Evolutionary conservation across 352 stramenopile genomes (phyloP), one percentile per base, ranked within the genome.

Genomic region (Globisporangium polare): DNA sequence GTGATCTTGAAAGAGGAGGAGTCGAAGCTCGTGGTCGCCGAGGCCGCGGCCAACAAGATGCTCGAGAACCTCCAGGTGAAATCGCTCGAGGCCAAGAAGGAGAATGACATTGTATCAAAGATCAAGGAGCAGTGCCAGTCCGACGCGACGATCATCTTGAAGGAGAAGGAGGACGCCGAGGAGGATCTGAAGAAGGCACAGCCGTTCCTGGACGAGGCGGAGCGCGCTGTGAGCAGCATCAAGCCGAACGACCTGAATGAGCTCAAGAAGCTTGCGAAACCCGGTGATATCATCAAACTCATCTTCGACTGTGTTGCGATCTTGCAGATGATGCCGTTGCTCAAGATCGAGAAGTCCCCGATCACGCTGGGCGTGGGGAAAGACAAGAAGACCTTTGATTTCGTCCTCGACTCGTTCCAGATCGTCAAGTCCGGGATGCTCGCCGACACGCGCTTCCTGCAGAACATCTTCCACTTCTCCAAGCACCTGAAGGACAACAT

Each of bases 271-370:
- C 71, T 97, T 13, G 77, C 83, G 7, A 97, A 96, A 62, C 90
- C 91, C 0, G 83, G 83, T 0, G 88, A 97, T 54, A 93, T 97
- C 47, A 97, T 98, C 73, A 96, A 96, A 46, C 71, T 97, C 5
- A 96, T 97, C 51, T 97, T 98, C 60, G 92, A 98, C 72, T 92
- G 88, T 58, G 91, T 97, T 0, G 74, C 78, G 8, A 77, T 98
- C 15, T 65, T 97, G 52, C 88, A 96, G 60, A 95, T 96, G 82
- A 80, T 80, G 46, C 87, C 84, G 18, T 57, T 97, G 45, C 61
- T 88, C 17, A 89, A 89, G 58, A 71, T 91, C 0, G 81, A 92
- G 62, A 80, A 82, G 15, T 58, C 72, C 4, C 63, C 65, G 7
- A 67, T 93, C 29, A 89, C 80, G 9, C 55, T 92, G 17, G 79